Percentiles rank a stretch among this genome's conserved stretches.
These are phyloP conservation scores for Aspergillus heteromorphus DNA, from an alignment of 495 filamentous ascomycete genomes.

Conservation along the genomic window DNA sequence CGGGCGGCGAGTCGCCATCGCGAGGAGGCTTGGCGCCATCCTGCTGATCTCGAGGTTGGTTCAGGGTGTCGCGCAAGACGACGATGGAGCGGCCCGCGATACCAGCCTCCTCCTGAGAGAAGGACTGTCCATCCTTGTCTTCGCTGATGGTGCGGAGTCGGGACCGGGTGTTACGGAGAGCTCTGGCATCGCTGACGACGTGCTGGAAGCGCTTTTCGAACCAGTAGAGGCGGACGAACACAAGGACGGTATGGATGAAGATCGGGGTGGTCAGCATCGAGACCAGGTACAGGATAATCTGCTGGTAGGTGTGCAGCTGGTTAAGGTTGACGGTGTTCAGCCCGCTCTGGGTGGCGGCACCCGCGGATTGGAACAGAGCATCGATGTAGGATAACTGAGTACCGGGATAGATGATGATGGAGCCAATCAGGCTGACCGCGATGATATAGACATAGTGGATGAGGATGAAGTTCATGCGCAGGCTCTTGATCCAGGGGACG, in stretches of 20 bases:
- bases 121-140: slow-evolving; percentile 39
- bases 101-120: slow-evolving; percentile 55
- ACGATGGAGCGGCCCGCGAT: slow-evolving; percentile 68
- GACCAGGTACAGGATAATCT: slow-evolving; percentile 63
- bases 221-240: slow-evolving; percentile 92
- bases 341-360: slow-evolving; percentile 83
- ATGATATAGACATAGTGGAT: slow-evolving; percentile 85
- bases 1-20: slow-evolving; percentile 21
- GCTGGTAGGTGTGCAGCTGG: slow-evolving; percentile 68
- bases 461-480: slow-evolving; percentile 78
- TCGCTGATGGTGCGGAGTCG: slow-evolving; percentile 53
- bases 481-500: slow-evolving; percentile 35
- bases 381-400: slow-evolving; percentile 72
- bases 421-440: slow-evolving; percentile 59
- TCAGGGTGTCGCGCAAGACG: slow-evolving; percentile 54
- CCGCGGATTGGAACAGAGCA: slow-evolving; percentile 77
- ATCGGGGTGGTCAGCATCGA: slow-evolving; percentile 81
- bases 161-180: slow-evolving; percentile 49
- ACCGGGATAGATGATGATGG: slow-evolving; percentile 66
- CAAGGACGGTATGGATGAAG: slow-evolving; percentile 79
- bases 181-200: slow-evolving; percentile 58
- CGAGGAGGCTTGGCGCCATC: slow-evolving; percentile 16
- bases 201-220: slow-evolving; percentile 91
- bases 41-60: slow-evolving; percentile 19
- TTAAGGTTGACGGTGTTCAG: slow-evolving; percentile 86